A percentile compares a stretch with the other conserved stretches of the same genome.
Conservation (phyloP, 768 basidiomycete species). For the Candolleomyces eurysporus region DNA sequence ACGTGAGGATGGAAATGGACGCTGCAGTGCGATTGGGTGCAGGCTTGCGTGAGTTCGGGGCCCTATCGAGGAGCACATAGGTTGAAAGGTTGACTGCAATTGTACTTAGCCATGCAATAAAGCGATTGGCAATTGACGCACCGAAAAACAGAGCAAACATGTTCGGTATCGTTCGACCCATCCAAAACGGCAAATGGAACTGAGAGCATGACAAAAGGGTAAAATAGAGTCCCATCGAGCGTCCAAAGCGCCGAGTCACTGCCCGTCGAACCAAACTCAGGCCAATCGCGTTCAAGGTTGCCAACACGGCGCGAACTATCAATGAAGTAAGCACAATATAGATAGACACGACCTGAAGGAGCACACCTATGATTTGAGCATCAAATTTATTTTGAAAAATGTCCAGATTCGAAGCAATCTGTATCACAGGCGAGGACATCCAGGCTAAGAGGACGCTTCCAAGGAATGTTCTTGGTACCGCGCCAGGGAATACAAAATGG, state of each 20-base stretch:
- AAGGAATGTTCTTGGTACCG: constrained; percentile 84
- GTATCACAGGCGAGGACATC: constrained; percentile 48
- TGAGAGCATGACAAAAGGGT: constrained; percentile 72
- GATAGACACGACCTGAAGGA: neutral
- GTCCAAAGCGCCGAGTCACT: constrained; percentile 63
- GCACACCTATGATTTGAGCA: constrained; percentile 69
- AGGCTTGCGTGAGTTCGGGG: constrained; percentile 38
- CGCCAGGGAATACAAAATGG: constrained; percentile 84
- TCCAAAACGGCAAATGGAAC: constrained; percentile 93
- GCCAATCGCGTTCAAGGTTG: constrained; percentile 58
- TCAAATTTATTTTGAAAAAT: constrained; percentile 56
- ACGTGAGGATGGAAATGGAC: constrained; percentile 62
- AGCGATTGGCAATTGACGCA: neutral
- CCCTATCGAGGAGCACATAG: constrained; percentile 44
- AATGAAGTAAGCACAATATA: neutral
- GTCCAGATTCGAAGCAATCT: constrained; percentile 38
- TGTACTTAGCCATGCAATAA: neutral
- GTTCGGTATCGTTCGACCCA: constrained; percentile 91
- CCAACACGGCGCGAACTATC: constrained; percentile 75
- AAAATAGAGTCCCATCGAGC: constrained; percentile 54
- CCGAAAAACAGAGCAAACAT: constrained; percentile 52
- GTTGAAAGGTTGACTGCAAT: constrained; percentile 56
- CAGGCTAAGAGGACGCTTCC: constrained; percentile 72
- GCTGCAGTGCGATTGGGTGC: constrained; percentile 29
- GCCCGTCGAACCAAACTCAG: constrained; percentile 65